A percentile compares a stretch with the other conserved stretches of the same genome.
Evolutionary conservation across 1,139 yeast species (phyloP).

Genomic region (Zygoascus sp.): DNA sequence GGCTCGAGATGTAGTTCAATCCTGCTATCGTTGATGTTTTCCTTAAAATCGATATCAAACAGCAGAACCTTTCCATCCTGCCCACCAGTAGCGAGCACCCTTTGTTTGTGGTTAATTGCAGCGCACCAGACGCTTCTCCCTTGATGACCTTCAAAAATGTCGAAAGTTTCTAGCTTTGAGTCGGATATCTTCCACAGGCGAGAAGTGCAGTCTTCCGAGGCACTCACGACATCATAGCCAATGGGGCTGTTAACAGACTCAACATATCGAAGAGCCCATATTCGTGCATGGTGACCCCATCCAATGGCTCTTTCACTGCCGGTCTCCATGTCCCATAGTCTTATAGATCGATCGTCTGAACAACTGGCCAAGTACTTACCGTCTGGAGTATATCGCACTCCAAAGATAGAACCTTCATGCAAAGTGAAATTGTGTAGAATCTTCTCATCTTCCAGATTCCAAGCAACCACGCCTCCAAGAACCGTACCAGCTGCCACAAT

Average conservation of each 20-base stretch:
- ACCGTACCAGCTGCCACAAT: slow-evolving; percentile 87
- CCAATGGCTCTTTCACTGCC: slow-evolving; percentile 69
- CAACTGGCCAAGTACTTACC: slow-evolving; percentile 67
- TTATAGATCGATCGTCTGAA: slow-evolving; percentile 88
- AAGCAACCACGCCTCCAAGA: slow-evolving; percentile 76
- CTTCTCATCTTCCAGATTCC: slow-evolving; percentile 46
- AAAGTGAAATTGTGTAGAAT: slow-evolving; percentile 56
- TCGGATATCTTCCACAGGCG: slow-evolving; percentile 58
- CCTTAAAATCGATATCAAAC: slow-evolving; percentile 45
- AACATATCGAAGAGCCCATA: slow-evolving; percentile 74
- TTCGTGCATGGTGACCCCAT: slow-evolving; percentile 96
- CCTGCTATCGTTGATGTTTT: slow-evolving; percentile 31
- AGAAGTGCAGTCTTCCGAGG: slow-evolving; percentile 89
- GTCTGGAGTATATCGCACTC: slow-evolving; percentile 56
- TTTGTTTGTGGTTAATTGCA: slow-evolving; percentile 46
- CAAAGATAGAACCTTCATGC: slow-evolving; percentile 91
- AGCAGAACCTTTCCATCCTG: slow-evolving; percentile 79
- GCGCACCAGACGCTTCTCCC: slow-evolving; percentile 90
- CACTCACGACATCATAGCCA: slow-evolving; percentile 47
- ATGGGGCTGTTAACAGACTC: slow-evolving; percentile 15
- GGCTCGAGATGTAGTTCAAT: slow-evolving; percentile 30
- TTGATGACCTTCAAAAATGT: slow-evolving; percentile 59
- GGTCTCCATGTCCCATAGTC: slow-evolving; percentile 56
- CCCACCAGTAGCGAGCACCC: slow-evolving; percentile 65
- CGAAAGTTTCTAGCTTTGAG: slow-evolving; percentile 41